Evolutionary conservation across 2,329 filamentous ascomycete species (phyloP).

Genomic region (Periconia sp.): DNA sequence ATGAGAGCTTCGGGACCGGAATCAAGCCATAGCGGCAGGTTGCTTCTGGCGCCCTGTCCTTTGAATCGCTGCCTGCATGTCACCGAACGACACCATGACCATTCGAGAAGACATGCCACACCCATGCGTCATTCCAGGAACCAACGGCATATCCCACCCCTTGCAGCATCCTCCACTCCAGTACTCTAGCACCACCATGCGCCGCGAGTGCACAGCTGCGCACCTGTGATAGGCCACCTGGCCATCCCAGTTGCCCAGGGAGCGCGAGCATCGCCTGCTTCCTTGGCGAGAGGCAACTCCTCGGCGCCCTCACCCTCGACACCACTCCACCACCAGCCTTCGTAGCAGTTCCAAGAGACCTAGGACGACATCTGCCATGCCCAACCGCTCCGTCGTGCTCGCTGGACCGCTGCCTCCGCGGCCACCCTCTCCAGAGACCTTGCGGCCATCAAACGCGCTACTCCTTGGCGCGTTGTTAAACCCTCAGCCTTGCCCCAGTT

Average conservation of each 20-base stretch:
- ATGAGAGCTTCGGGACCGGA: constrained; percentile 2
- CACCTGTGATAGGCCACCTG: constrained; percentile 31
- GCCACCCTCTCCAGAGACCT: constrained; percentile 12
- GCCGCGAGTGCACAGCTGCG: constrained; percentile 25
- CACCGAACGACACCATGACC: constrained; percentile 11
- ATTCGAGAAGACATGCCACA: constrained; percentile 12
- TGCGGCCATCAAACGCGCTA: constrained; percentile 40
- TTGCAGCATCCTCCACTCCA: constrained; percentile 35
- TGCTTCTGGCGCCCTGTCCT: constrained; percentile 7
- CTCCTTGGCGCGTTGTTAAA: constrained; percentile 30
- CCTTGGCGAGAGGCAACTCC: constrained; percentile 5
- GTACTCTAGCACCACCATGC: constrained; percentile 18
- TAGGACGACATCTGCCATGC: no score
- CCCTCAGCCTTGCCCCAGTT: constrained; percentile 45
- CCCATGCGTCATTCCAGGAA: constrained; percentile 42
- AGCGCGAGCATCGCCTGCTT: constrained; percentile 1
- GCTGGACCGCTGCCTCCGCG: not conserved
- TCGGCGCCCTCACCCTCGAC: not conserved
- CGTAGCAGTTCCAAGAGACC: no score
- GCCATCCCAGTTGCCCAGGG: no score
- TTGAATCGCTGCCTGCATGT: constrained; percentile 13
- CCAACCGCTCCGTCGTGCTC: no score
- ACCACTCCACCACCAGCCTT: not conserved
- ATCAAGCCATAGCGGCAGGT: constrained; percentile 3
- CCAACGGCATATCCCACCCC: constrained; percentile 38